Evolutionary conservation across 139 green algal genomes (phyloP).

Genomic region (Gonium pectorale): DNA sequence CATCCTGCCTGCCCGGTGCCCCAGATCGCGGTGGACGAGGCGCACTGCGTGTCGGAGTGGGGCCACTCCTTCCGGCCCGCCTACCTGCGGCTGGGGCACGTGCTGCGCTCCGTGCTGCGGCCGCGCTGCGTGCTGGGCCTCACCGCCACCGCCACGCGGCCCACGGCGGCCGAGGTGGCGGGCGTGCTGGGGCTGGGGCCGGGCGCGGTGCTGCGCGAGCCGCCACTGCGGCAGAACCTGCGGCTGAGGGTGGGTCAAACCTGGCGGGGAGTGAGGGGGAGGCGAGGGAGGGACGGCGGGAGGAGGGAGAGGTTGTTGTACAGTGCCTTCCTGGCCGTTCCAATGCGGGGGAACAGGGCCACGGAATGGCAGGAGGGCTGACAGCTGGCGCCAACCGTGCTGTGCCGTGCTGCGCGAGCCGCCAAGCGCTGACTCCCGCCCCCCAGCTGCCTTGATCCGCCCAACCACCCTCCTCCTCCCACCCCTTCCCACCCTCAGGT

Average conservation of each 20-base stretch:
- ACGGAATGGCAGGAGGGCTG: no score
- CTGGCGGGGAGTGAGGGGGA: no score
- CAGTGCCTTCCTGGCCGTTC: no score
- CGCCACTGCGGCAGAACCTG: conserved; percentile 81
- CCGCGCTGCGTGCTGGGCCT: conserved; percentile 82
- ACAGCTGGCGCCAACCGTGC: no score
- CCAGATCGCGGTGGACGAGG: conserved; percentile 88
- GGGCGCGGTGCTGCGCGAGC: conserved; percentile 67
- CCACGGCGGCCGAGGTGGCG: conserved; percentile 58
- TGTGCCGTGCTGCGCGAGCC: no score
- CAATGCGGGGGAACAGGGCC: no score
- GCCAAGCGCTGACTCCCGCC: no score
- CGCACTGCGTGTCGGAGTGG: conserved; percentile 96
- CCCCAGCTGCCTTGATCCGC: no score
- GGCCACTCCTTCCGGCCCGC: conserved; percentile 95
- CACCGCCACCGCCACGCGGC: conserved; percentile 89
- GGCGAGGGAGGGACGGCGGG: neutral
- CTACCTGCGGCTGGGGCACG: conserved; percentile 79
- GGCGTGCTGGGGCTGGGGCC: conserved; percentile 72
- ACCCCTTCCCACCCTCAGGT: conserved; percentile 41
- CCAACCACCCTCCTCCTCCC: no score
- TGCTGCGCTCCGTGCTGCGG: conserved; percentile 72
- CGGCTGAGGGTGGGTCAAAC: conserved; percentile 76
- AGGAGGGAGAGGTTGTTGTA: neutral
- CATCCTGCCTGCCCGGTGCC: no score